Evolutionary conservation across 1,284 basidiomycete species (phyloP), one percentile per base, ranked within the genome.

Genomic region (Papiliotrema flavescens): DNA sequence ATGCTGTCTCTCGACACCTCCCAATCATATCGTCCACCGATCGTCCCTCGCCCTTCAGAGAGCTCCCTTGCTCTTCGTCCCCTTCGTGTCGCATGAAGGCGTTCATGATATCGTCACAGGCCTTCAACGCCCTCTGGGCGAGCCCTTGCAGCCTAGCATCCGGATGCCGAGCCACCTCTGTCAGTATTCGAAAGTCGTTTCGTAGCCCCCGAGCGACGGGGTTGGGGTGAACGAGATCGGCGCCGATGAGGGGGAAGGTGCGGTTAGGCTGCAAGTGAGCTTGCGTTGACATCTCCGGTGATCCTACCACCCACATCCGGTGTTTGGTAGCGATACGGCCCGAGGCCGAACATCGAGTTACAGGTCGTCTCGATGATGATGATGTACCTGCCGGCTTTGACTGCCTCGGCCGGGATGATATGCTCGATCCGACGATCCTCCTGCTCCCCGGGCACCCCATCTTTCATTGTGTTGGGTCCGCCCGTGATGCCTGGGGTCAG

Each of bases 81-180:
- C 80, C 82, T 44, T 80, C 79, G 49, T n/a, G 20, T 15, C 59
- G 50, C 3, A 81, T 79, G 72, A 91, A 90, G 0, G 81, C 80
- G 64, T 92, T 93, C 85, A 93, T 91, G 64, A 96, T 92, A 54
- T 86, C 85, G 70, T 95, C 94, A 13, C 88, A 89, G 11, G 82
- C 82, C 14, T 80, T 80, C 8, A 94, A 75, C 0, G 92, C 90
- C 63, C 87, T 84, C 76, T 92, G 91, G 71, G 91, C 88, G 15
- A 80, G 1, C 84, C 79, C 0, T 84, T 86, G 67, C 13, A 48
- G 42, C 19, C 48, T 43, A 17, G 43, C 52, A 15, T 54, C 49
- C 14, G 56, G 76, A 0, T 81, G 81, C 34, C 86, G 83, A 7
- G 85, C 81, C 37, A 95, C 79, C 71, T 91, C 84, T 28, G 80